Evolutionary conservation across 805 yeast genomes (phyloP), one percentile per base, ranked within the genome.

Genomic region (Metschnikowia proteae): DNA sequence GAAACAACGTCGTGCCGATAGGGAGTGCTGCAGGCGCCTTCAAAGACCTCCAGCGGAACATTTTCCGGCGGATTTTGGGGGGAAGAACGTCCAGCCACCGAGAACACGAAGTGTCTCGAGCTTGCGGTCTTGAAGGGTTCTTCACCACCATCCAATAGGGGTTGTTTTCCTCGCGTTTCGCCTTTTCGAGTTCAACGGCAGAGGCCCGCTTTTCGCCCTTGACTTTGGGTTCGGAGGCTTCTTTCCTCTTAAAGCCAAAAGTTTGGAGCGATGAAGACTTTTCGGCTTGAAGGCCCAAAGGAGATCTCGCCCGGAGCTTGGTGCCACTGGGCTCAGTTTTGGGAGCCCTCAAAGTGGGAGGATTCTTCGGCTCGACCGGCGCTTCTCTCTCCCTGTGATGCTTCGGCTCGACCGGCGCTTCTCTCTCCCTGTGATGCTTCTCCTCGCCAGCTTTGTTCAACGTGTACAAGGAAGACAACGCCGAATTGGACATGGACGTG

Each of bases 11-110:
- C 0, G 95, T 82, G 2, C 89, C 82, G 0, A 88, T 71, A 0
- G 99, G 99, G 26, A 94, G 71, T 5, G 96, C 85, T 0, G 98
- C 97, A 0, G 99, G 99, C 0, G 97, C 82, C 10, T 90, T 84
- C 46, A 95, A 74, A 0, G 98, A 91, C 46, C 88, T 80, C 99
- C 99, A 94, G 61, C 91, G 91, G 44, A 91, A 84, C 11, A 83
- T 71, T 57, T 80, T 79, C 46, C 87, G 73, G 46, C 78, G 81
- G 11, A 84, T 81, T 38, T 80, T 78, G 10, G 78, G 77, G 0
- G 98, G 96, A 57, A 88, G 88, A 1, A 90, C 96, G 65, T 86
- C 89, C 48, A 83, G 83, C 99, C 99, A 94, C 49, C 96, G 78
- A 5, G 80, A 75, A 30, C 45, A 43, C 6, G 50, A 46, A 4